These are phyloP conservation scores for Fusarium sp. DNA, from an alignment of 2,329 filamentous ascomycete genomes.

Conservation along the genomic window DNA sequence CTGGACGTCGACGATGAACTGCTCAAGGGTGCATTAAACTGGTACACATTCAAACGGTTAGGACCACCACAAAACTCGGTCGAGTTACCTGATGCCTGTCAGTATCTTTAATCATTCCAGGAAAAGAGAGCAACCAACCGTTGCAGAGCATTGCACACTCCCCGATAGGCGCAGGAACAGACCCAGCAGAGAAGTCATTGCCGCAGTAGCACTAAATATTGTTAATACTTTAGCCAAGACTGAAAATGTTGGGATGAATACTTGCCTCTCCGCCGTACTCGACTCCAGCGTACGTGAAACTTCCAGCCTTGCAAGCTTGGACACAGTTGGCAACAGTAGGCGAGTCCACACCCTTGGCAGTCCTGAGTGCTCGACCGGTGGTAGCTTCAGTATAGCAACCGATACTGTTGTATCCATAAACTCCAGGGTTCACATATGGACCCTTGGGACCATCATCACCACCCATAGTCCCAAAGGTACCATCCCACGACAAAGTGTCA, in stretches of 20 bases:
- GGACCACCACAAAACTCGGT: conserved; percentile 52
- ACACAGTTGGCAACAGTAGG: conserved; percentile 50
- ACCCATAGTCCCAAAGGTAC: conserved; percentile 5
- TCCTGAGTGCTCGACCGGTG: conserved; percentile 46
- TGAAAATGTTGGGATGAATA: too few species aligned
- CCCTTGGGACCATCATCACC: conserved; percentile 20
- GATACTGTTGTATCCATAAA: conserved; percentile 48
- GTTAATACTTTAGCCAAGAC: background rate
- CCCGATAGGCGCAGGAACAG: conserved; percentile 41
- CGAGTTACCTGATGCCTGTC: conserved; percentile 40
- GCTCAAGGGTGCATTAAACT: conserved; percentile 29
- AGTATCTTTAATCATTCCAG: background rate
- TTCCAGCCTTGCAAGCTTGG: conserved; percentile 42
- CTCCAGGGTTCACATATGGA: conserved; percentile 50
- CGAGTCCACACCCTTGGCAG: conserved; percentile 33
- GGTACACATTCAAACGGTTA: conserved; percentile 50
- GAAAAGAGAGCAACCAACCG: conserved; percentile 22
- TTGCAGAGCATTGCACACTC: conserved; percentile 52
- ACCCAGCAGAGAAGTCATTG: conserved; percentile 41
- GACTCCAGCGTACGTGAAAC: conserved; percentile 48
- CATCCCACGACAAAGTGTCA: conserved; percentile 43
- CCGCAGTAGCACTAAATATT: conserved; percentile 50
- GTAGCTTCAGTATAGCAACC: conserved; percentile 53
- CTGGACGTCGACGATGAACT: conserved; percentile 3
- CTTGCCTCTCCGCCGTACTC: conserved; percentile 53